Evolutionary conservation across 805 yeast genomes (phyloP), one percentile per base, ranked within the genome.

Genomic region (Brettanomyces naardenensis): DNA sequence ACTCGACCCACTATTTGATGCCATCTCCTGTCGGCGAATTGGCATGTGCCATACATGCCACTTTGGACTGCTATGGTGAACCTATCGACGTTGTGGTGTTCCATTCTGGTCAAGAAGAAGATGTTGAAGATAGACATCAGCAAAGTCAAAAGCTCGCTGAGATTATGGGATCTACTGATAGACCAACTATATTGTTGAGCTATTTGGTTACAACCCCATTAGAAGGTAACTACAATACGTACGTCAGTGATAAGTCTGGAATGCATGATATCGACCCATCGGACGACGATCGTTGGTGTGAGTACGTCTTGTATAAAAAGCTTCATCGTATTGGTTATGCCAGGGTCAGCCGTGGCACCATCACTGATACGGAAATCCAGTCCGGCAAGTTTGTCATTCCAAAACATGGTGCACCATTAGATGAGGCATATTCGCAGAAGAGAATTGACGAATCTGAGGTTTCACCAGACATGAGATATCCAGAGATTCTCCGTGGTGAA

Each of bases 201-300:
- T 92, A 92, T 56, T 68, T 92, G 56, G 97, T 92, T 14, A 86
- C 95, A 2, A 75, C 72, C 26, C 97, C 98, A 10, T 64, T 75
- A 34, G 73, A 80, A 56, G 97, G 97, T 9, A 90, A 92, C 61
- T 90, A 90, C 68, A 80, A 85, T 63, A 88, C 88, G 2, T 87
- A 87, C 60, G 96, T 89, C 15, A 79, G 94, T 51, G 83, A 81
- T 35, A 60, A 66, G 47, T 78, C 90, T 2, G 84, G 95, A 23
- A 86, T 92, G 90, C 76, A 80, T 51, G 98, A 92, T 58, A 88
- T 92, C 45, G 98, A 92, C 58, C 81, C 89, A 31, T 68, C 81
- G 6, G 97, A 90, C 57, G 85, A 89, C 79, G 98, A 92, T 55
- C 77, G 98, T 64, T 92, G 98, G 98, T 92, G 98, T 64, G 95